Percentiles rank a stretch among this genome's conserved stretches.
Conservation (phyloP, 2,329 filamentous ascomycete species). For the Diatrype stigma region DNA sequence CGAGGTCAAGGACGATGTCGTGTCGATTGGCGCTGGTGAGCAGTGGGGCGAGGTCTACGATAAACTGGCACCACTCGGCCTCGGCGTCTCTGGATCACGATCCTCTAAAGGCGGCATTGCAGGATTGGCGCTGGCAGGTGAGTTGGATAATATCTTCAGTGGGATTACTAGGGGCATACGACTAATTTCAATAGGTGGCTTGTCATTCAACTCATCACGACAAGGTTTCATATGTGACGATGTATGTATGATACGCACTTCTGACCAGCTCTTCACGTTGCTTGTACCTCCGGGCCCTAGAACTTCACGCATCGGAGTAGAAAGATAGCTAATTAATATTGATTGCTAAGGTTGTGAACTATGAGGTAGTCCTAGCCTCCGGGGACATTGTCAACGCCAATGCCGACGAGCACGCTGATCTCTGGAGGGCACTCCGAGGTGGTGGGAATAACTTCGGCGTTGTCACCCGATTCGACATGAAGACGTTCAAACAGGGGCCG, state of each 20-base stretch:
- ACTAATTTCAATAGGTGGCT: background rate
- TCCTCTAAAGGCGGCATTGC: slow-evolving; percentile 8
- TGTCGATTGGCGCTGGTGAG: slow-evolving; percentile 8
- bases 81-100: slow-evolving; percentile 4
- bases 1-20: background rate
- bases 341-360: background rate
- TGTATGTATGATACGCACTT: background rate
- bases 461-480: slow-evolving; percentile 3
- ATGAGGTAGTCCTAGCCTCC: background rate
- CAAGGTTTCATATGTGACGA: background rate
- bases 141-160: background rate
- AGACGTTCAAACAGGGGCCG: slow-evolving; percentile 5
- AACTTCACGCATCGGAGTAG: too few species aligned
- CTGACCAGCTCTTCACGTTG: background rate
- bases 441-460: slow-evolving; percentile 3
- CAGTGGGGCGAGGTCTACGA: slow-evolving; percentile 11
- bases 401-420: slow-evolving; percentile 1
- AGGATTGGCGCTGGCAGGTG: slow-evolving; percentile 7
- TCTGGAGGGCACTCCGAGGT: slow-evolving; percentile 1
- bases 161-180: background rate
- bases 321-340: background rate
- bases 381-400: background rate
- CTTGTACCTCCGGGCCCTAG: too few species aligned
- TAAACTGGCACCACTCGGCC: slow-evolving; percentile 4
- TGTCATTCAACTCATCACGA: background rate